Evolutionary conservation across 73 alveolate species (phyloP), one percentile per base, ranked within the genome.

Genomic region (Diophrys sp.): DNA sequence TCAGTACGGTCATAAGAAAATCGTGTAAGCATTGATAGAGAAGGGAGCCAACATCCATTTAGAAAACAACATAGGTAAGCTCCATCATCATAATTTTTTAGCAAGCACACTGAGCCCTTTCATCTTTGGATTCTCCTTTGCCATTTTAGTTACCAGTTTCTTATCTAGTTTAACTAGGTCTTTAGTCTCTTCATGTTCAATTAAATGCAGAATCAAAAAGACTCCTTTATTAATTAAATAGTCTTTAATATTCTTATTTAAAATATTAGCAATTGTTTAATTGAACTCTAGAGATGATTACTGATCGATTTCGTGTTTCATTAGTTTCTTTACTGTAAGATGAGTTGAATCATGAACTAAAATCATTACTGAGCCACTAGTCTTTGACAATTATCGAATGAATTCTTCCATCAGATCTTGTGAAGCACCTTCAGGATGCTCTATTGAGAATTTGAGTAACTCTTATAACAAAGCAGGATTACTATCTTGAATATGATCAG

Each of bases 211-310:
- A 31, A 94, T 71, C 31, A 94, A 34, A 81, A 94, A 94, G 11
- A 88, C 94, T 0, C 95, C 96, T 90, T 93, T 94, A 30, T 90
- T 74, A 66, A 73, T 77, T 29, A 94, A 81, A 88, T 82, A 85
- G 30, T 77, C 87, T 23, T 87, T 94, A 54, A 94, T 54, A 71
- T 94, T 90, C 79, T 77, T 70, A 83, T 83, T 78, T 33, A 94
- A 55, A 29, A 90, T 79, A 25, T 75, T 25, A 14, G 94, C 89
- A 1, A 94, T 74, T 69, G 66, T 67, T 73, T 90, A 88, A 71
- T 91, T 92, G 70, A 94, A 90, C n/a, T 83, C 62, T 28, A 75
- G n/a, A n/a, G n/a, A n/a, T n/a, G n/a, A n/a, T n/a, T n/a, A n/a
- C n/a, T n/a, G 70, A 56, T 78, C 90, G 68, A 85, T 78, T 23